Evolutionary conservation across 305 asterid genomes (phyloP), one percentile per base, ranked within the genome.

Genomic region (Fraxinus velutina): DNA sequence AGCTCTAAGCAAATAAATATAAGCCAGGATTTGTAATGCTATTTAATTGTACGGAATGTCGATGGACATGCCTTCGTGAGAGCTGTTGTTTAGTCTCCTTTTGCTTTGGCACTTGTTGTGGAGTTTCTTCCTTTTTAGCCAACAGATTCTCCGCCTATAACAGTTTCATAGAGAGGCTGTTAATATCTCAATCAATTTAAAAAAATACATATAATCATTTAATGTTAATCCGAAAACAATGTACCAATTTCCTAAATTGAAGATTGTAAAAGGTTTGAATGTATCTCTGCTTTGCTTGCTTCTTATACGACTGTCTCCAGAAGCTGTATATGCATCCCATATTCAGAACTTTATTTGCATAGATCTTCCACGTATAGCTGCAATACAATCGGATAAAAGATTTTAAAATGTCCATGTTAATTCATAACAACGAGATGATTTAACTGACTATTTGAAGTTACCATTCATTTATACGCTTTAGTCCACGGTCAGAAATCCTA

Each of bases 281-380:
- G 76, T 95, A 95, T 91, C 93, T 89, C 84, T 88, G 88, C 82
- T 89, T 92, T 9, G 97, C 97, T 78, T 84, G 90, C 87, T 92
- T 95, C 91, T 76, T 88, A 85, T 90, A 62, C 83, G 90, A 24
- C 81, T 86, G 87, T 87, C 92, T 92, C 98, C 98, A 95, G 84
- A 92, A 93, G 84, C 92, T 88, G 81, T 95, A 95, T 33, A 87
- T 76, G 79, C 96, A 87, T 7, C 97, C 95, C 98, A 93, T 92
- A 52, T 93, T 92, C 92, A 95, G 75, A 36, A 93, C 93, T 86
- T 91, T 95, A 81, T 92, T 89, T 6, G 98, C 99, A 50, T 95
- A 93, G 60, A 93, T 95, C 91, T 93, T 92, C 98, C 99, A 95
- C 34, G 99, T 93, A 75, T 93, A 93, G 91, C 98, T 95, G 91